Base-by-base conservation (phyloP, 352 stramenopile species). In the Phytophthora pinifolia region DNA sequence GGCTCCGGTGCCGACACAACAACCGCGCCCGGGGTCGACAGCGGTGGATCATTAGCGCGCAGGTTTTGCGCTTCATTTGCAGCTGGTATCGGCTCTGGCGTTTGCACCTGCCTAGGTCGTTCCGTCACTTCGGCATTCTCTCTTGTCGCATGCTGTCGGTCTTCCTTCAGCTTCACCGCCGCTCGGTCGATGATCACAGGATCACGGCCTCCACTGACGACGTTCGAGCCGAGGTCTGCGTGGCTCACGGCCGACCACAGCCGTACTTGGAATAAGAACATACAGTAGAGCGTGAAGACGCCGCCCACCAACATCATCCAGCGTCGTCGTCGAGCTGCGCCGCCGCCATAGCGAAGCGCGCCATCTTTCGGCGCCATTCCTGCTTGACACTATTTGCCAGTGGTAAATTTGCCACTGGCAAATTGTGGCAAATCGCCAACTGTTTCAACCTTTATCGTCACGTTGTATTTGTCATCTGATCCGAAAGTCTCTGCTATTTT, bases 221-320 rank as follows among this genome's bases (percentile, higher is more conserved):
- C 46, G 32, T 70, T 73, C 14, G 65, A 31, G 9, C 65, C 54
- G 32, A 73, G n/a, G 37, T 73, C 65, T 31, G 47, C 42, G 9
- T 43, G 34, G 34, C 41, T 61, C 29, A 48, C 50, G 27, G 41
- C 39, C 6, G 60, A 70, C 65, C 59, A 70, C n/a, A 70, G 13
- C 9, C 55, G 46, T 43, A 74, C 37, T 31, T 67, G 55, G 47
- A 63, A 39, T 29, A 64, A 25, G 22, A 74, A 49, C 13, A 74
- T 54, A 31, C 41, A 70, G 43, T 59, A 70, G 2, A 70, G 12
- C 5, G 35, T 37, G 25, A 67, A 64, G n/a, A 45, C 34, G 3
- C 32, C 46, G 7, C 22, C 38, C 3, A 43, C 47, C 7, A 48
- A 13, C 15, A 67, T 10, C 15, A 67, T n/a, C 55, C 56, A 74